These are phyloP conservation scores for Phyllosticta citribraziliensis DNA, from an alignment of 2,329 filamentous ascomycete species.

Conservation along the genomic window DNA sequence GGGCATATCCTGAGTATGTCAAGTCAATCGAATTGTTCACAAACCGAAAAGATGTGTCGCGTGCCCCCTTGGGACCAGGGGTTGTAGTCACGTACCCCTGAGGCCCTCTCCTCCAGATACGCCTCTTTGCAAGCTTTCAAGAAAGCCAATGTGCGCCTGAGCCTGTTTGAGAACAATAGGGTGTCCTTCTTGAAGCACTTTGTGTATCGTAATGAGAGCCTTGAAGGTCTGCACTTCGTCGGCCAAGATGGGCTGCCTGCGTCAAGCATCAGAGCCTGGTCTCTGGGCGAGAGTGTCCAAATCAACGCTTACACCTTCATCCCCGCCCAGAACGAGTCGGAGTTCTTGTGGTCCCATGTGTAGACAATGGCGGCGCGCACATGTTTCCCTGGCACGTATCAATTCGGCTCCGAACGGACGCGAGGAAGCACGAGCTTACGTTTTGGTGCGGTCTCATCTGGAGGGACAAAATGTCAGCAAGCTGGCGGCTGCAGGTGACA, in stretches of 20 bases:
- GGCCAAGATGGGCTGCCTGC: conserved; percentile 88
- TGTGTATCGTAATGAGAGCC: conserved; percentile 92
- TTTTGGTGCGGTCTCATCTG: conserved; percentile 58
- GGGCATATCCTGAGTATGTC: conserved; percentile 56
- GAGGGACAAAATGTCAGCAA: conserved; percentile 12
- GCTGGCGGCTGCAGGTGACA: neutral
- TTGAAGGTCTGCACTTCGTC: conserved; percentile 99
- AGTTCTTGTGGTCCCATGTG: conserved; percentile 98
- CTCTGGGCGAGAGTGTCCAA: neutral
- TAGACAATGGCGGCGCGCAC: conserved; percentile 97
- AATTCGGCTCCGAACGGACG: conserved; percentile 17
- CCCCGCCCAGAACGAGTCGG: conserved; percentile 88
- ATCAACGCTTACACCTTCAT: conserved; percentile 72
- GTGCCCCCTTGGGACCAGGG: neutral
- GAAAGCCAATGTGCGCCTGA: conserved; percentile 78
- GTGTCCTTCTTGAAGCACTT: conserved; percentile 94
- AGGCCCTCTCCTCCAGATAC: conserved; percentile 68
- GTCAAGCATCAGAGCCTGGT: conserved; percentile 8
- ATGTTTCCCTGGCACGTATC: conserved; percentile 60
- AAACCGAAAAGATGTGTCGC: neutral
- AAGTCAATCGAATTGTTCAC: neutral
- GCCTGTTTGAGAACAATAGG: conserved; percentile 80
- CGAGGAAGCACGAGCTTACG: conserved; percentile 33
- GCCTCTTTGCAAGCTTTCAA: conserved; percentile 83
- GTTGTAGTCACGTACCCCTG: conserved; percentile 47